Evolutionary conservation across 176 grass and related monocot species (phyloP).

Genomic region (Avena atlantica): DNA sequence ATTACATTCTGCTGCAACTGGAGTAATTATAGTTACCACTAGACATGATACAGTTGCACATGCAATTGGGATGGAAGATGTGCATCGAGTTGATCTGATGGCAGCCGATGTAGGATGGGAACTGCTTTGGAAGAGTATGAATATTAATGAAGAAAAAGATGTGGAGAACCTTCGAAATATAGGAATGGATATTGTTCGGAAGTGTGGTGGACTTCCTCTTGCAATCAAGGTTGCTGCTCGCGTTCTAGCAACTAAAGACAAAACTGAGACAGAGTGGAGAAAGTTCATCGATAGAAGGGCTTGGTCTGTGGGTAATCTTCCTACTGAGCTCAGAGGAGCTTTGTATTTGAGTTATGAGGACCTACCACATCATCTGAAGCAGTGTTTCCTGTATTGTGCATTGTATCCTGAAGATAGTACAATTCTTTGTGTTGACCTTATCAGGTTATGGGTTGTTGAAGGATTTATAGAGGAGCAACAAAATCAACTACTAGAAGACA

Average conservation of each 20-base stretch:
- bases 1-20: conserved; percentile 11
- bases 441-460: conserved; percentile 48
- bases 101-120: conserved; percentile 35
- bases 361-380: conserved; percentile 31
- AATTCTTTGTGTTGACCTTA: not conserved
- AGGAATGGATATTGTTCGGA: conserved; percentile 28
- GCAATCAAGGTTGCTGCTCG: conserved; percentile 43
- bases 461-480: conserved; percentile 15
- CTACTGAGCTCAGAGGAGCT: conserved; percentile 30
- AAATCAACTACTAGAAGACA: conserved; percentile 42
- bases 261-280: conserved; percentile 41
- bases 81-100: conserved; percentile 52
- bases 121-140: conserved; percentile 44
- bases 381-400: conserved; percentile 51
- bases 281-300: not conserved
- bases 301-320: conserved; percentile 40
- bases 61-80: not conserved
- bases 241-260: conserved; percentile 19
- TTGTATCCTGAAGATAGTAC: not conserved
- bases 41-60: conserved; percentile 33
- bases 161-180: not conserved
- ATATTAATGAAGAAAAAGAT: conserved; percentile 31
- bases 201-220: conserved; percentile 54
- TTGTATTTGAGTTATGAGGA: conserved; percentile 57
- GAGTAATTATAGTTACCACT: conserved; percentile 46